Evolutionary conservation across 2,329 filamentous ascomycete species (phyloP).

Genomic region (Dactylellina cionopaga): DNA sequence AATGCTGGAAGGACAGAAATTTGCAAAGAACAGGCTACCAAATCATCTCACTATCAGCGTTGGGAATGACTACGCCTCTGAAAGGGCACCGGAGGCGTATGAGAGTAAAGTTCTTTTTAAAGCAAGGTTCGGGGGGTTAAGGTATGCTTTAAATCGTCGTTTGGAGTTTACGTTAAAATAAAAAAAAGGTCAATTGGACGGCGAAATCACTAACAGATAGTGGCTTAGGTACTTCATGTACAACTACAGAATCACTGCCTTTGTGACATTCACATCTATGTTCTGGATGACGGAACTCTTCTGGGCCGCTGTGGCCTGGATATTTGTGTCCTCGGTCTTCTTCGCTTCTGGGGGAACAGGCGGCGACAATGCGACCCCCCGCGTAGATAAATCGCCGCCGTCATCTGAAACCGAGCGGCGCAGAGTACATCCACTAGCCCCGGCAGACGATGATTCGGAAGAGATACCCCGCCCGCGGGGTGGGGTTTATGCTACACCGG

Average conservation of each 20-base stretch:
- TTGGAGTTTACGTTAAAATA: conserved; percentile 18
- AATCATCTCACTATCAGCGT: conserved; percentile 21
- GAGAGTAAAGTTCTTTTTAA: conserved; percentile 51
- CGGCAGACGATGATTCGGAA: conserved; percentile 50
- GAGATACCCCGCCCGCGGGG: conserved; percentile 47
- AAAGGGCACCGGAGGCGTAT: conserved; percentile 53
- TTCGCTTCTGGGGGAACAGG: conserved; percentile 12
- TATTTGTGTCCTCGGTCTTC: conserved; percentile 63
- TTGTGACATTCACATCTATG: conserved; percentile 72
- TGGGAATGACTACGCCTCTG: conserved; percentile 25
- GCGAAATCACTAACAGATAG: conserved; percentile 25
- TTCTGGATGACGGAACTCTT: conserved; percentile 83
- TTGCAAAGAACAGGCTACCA: conserved; percentile 32
- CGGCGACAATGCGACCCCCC: conserved; percentile 13
- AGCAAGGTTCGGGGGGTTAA: conserved; percentile 54
- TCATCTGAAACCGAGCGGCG: conserved; percentile 24
- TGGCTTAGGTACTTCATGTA: conserved; percentile 81
- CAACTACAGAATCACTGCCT: conserved; percentile 78
- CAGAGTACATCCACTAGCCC: conserved; percentile 39
- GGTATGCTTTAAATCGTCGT: conserved; percentile 65
- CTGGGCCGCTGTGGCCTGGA: conserved; percentile 74
- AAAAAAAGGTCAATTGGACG: neutral
- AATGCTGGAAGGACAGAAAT: conserved; percentile 50
- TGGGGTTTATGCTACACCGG: conserved; percentile 47
- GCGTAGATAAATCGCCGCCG: neutral